Evolutionary conservation across 352 stramenopile genomes (phyloP), one percentile per base, ranked within the genome.

Genomic region (Globisporangium orthogonon): DNA sequence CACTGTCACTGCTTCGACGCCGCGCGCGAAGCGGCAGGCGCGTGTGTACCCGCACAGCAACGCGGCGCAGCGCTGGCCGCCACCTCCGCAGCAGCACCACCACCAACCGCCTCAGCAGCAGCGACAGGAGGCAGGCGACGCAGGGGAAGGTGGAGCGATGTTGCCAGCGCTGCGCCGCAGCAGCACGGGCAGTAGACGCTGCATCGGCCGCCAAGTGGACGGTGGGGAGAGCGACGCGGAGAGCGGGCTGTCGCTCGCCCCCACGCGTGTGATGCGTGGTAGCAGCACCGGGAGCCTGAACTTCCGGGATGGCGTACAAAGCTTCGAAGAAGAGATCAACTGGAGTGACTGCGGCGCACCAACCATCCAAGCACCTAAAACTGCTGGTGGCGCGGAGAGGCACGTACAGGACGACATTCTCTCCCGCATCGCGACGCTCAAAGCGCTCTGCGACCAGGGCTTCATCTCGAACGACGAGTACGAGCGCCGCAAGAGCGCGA

Each of bases 381-480:
- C 41, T n/a, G 17, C 6, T 15, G n/a, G 6, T 30, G 28, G 13
- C 11, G 6, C 47, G 5, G 11, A 11, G 14, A 13, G 13, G 2
- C 18, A 33, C 18, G 46, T 82, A 17, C 76, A 86, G 10, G 66
- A 89, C 18, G 71, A 75, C 58, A 71, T 91, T 11, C 60, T 94
- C 52, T 63, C 74, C 5, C 71, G 83, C 30, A 85, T 92, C 33
- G 78, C 82, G 41, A 95, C 83, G 41, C 65, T 95, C 7, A 67
- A 81, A 52, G 74, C 74, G 52, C 69, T 95, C 11, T 83, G 80
- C 56, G 83, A 92, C 41, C 70, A 93, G 62, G 86, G 86, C 0
- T 95, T 91, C 56, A 78, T 95, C 50, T 72, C 78, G 3, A 68
- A 73, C 18, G 76, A 92, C 29, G 86, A 95, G 55, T 95, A 89